Base-by-base conservation (phyloP, 345 rosid genomes). In the Syzygium jambos region DNA sequence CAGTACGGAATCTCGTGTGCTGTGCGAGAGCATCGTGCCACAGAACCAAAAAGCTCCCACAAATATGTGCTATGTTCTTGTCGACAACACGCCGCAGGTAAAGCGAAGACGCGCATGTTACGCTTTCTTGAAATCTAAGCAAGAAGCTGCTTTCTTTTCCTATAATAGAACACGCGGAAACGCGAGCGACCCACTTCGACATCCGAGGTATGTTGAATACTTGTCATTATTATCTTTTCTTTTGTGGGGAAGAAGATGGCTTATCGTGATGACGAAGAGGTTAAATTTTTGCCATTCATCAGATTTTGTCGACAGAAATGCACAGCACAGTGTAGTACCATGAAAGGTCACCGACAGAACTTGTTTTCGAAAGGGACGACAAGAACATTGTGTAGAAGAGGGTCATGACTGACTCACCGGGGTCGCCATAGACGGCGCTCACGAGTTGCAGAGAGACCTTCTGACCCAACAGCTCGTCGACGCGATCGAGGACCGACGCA, bases 381-480 rank as follows among this genome's bases (percentile, higher is more conserved):
- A 1, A 11, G 82, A 11, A 73, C 27, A 73, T 73, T 1, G 49
- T 5, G 27, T 38, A 6, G 49, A 41, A 73, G 82, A 73, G 49
- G 82, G 25, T 38, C 82, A 23, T 4, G 82, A 73, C 82, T 4
- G 82, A 73, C 82, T 73, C 82, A 92, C 94, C 93, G 15, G 93
- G 89, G 29, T 94, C 95, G 13, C 89, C 85, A 38, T 89, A 63
- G 83, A 89, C 93, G 52, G 98, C 89, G 92, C 98, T 94, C 21
- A 97, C 89, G 78, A 97, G 98, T 51, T 93, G 98, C 86, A 97
- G 91, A 73, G 95, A 93, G 73, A 97, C 94, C 78, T 90, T 78
- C 84, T 89, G 89, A 34, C 98, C 97, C 11, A 94, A 49, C 89
- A 96, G 85, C 86, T 97, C 98, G 30, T 93, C 92, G 56, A 96